A percentile compares a stretch with the other conserved stretches of the same genome.
phyloP scores from a whole-genome alignment of 2,329 filamentous ascomycete species.

The Talaromyces albobiverticillius region DNA sequence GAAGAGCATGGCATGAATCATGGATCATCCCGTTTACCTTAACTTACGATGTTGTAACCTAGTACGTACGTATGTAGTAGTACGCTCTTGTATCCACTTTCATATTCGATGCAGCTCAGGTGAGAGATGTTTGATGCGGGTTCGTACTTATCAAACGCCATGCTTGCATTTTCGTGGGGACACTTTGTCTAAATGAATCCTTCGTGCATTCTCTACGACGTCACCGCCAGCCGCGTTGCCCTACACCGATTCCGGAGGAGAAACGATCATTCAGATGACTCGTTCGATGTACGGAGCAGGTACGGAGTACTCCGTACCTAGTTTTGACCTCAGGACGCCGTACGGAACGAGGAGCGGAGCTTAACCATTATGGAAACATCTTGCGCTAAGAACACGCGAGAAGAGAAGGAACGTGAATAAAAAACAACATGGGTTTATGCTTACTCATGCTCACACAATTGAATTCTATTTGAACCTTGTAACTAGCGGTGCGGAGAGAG shows the following conservation, averaged over 20 bases:
- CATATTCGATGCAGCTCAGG: constrained; percentile 9
- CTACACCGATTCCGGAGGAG: constrained; percentile 3
- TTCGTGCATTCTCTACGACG: constrained; percentile 3
- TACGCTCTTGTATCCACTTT: constrained; percentile 3
- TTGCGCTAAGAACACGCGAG: not conserved
- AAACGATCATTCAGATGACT: no score
- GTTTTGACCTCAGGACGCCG: no score
- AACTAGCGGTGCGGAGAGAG: no score
- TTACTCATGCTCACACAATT: not conserved
- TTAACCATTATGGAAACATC: not conserved
- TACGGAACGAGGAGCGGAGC: no score
- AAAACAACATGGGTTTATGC: no score
- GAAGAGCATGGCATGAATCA: not conserved
- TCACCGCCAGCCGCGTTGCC: constrained; percentile 3
- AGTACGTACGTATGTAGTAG: not conserved
- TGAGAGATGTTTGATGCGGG: constrained; percentile 11
- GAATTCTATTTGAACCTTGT: no score
- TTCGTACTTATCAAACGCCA: constrained; percentile 6
- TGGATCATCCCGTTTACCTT: not conserved
- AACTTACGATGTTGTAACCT: no score
- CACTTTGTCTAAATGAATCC: not conserved
- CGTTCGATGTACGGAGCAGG: no score
- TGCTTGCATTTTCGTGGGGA: constrained; percentile 8
- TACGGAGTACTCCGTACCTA: no score
- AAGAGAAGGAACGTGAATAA: no score